Conservation (phyloP, 2,329 filamentous ascomycete species). For the Penicillium sp. region DNA sequence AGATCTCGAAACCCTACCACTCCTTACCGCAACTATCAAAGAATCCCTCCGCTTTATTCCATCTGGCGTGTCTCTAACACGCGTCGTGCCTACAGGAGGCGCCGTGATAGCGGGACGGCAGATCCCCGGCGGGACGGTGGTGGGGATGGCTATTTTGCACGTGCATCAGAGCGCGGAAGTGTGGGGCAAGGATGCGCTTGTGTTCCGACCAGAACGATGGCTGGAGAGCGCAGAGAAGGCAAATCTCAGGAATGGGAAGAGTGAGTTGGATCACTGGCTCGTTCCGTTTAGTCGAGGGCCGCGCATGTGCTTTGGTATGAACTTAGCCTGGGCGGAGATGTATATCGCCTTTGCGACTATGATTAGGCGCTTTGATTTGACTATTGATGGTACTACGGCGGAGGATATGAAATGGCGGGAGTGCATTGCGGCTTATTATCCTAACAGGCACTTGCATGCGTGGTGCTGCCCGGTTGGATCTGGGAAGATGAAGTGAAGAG, state of each 20-base stretch:
- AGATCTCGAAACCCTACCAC: neutral
- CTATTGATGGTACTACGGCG: neutral
- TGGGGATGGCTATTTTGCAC: neutral
- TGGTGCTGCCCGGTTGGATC: neutral
- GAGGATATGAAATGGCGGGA: slow-evolving; percentile 3
- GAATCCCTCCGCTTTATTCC: neutral
- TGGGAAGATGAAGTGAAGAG: neutral
- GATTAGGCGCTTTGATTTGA: neutral
- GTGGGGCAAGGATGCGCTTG: neutral
- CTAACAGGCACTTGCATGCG: neutral
- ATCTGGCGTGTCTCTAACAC: neutral
- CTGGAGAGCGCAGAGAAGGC: neutral
- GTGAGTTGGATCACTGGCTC: neutral
- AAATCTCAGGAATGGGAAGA: neutral
- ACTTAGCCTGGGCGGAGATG: neutral
- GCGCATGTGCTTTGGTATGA: slow-evolving; percentile 5
- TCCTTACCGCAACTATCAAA: neutral
- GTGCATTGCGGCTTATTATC: neutral
- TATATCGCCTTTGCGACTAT: neutral
- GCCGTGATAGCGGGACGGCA: neutral
- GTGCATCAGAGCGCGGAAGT: neutral
- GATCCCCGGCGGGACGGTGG: neutral
- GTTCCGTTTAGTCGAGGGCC: neutral
- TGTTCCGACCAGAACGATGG: neutral
- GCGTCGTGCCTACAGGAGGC: neutral